A percentile compares a stretch with the other conserved stretches of the same genome.
Evolutionary conservation across 805 yeast genomes (phyloP).

Genomic region (Hanseniaspora lachancei): DNA sequence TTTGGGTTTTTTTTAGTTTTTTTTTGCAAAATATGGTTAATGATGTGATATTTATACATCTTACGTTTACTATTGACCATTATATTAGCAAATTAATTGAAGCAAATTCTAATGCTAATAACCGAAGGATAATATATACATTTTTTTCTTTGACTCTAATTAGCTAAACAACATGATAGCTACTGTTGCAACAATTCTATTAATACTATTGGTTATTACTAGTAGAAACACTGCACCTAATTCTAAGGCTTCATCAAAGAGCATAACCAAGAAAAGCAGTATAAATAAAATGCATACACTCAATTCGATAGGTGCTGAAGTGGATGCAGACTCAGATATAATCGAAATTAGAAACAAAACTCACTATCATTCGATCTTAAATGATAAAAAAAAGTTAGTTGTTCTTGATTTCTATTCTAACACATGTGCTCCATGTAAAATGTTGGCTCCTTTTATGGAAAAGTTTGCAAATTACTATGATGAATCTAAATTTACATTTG

Average conservation of each 20-base stretch:
- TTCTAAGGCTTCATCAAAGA: not conserved
- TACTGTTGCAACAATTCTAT: not conserved
- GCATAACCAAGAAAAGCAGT: not conserved
- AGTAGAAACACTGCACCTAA: not conserved
- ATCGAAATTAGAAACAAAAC: constrained; percentile 2
- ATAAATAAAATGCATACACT: constrained; percentile 39
- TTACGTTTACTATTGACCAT: too few relatives aligned
- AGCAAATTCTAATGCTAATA: too few relatives aligned
- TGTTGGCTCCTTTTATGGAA: constrained; percentile 87
- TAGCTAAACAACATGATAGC: not conserved
- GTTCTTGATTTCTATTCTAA: constrained; percentile 93
- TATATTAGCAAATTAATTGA: too few relatives aligned
- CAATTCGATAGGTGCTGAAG: constrained; percentile 43
- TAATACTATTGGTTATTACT: not conserved
- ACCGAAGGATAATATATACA: too few relatives aligned
- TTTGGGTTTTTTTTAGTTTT: too few relatives aligned
- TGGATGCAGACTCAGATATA: constrained; percentile 24
- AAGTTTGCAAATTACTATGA: constrained; percentile 55
- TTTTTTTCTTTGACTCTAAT: too few relatives aligned
- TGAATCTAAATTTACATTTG: constrained; percentile 44
- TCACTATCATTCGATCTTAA: constrained; percentile 32
- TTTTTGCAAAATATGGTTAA: too few relatives aligned
- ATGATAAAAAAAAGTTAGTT: constrained; percentile 50
- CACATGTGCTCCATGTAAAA: constrained; percentile 99
- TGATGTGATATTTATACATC: too few relatives aligned